Evolutionary conservation across 2,329 filamentous ascomycete species (phyloP).

Genomic region (Phaeosphaeria sp.): DNA sequence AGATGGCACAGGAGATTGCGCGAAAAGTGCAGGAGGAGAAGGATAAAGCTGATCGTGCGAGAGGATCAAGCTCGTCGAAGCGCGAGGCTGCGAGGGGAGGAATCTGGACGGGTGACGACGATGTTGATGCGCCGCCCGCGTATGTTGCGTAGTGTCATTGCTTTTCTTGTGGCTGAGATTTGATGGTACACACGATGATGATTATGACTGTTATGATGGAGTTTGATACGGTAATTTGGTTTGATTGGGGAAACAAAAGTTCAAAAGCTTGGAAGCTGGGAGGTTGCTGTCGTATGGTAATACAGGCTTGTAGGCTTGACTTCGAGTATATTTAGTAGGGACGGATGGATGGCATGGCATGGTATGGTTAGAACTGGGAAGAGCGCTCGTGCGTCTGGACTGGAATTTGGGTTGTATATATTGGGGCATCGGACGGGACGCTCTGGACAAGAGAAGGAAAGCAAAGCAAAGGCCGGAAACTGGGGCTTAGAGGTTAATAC

Average conservation of each 20-base stretch:
- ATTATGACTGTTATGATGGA: constrained; percentile 3
- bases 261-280: neutral
- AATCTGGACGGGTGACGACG: constrained; percentile 5
- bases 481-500: neutral
- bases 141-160: constrained; percentile 2
- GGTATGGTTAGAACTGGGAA: neutral
- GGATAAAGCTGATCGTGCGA: constrained; percentile 33
- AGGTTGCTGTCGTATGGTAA: constrained; percentile 1
- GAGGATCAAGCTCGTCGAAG: neutral
- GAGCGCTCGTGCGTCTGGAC: neutral
- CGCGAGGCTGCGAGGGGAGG: neutral
- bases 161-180: neutral
- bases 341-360: neutral
- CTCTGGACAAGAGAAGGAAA: neutral
- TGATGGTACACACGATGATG: neutral
- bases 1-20: constrained; percentile 93
- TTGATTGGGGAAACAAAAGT: neutral
- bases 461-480: too few relatives aligned
- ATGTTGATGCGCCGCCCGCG: constrained; percentile 7
- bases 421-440: neutral
- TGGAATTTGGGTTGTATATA: neutral
- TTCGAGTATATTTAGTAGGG: constrained; percentile 2
- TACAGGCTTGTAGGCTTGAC: neutral
- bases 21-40: constrained; percentile 89
- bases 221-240: neutral